Evolutionary conservation across 2,329 filamentous ascomycete genomes (phyloP).

Genomic region (Alternaria sp.): DNA sequence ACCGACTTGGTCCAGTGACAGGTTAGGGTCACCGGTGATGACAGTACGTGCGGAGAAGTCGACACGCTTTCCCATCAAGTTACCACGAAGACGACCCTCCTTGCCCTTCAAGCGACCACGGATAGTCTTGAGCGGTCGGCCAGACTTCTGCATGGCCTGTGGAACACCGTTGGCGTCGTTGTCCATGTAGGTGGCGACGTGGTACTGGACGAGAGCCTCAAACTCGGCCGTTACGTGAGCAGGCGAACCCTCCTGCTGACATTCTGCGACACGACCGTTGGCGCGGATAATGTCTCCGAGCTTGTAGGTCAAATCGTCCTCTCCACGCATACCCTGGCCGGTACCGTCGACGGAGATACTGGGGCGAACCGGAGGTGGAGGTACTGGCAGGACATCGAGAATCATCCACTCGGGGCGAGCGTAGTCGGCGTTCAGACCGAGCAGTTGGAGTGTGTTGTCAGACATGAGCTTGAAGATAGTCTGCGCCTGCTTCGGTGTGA

Average conservation of each 20-base stretch:
- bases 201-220: conserved; percentile 90
- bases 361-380: conserved; percentile 91
- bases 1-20: conserved; percentile 96
- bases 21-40: conserved; percentile 97
- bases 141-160: conserved; percentile 94
- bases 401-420: conserved; percentile 99
- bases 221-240: conserved; percentile 92
- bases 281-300: conserved; percentile 97
- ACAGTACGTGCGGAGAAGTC: conserved; percentile 99
- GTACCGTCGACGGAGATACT: conserved; percentile 98
- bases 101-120: conserved; percentile 98
- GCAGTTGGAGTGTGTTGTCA: conserved; percentile 79
- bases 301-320: conserved; percentile 99
- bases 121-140: conserved; percentile 94
- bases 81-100: conserved; percentile 95
- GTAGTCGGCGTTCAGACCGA: conserved; percentile 93
- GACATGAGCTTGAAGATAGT: conserved; percentile 86
- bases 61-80: conserved; percentile 95
- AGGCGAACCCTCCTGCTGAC: conserved; percentile 88
- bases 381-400: conserved; percentile 90
- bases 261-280: conserved; percentile 91
- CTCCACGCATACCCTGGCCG: conserved; percentile 87
- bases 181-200: conserved; percentile 99
- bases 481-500: conserved; percentile 84
- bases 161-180: conserved; percentile 98